Percentiles rank a stretch among this genome's conserved stretches.
Evolutionary conservation across 805 yeast genomes (phyloP).

Genomic region (Komagataella phaffii): DNA sequence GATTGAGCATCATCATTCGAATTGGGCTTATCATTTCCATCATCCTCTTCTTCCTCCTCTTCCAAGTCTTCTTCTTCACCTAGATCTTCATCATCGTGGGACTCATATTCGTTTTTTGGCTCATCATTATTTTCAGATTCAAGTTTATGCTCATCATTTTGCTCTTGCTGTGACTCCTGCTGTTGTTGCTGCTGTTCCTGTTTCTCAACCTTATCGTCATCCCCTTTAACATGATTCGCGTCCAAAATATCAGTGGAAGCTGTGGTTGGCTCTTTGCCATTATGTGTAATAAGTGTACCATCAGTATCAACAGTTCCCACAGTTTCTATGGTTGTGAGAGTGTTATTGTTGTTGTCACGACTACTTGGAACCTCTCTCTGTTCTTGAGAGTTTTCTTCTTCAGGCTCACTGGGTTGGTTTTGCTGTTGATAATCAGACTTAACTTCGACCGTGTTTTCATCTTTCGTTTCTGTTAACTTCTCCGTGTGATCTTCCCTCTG

Average conservation of each 20-base stretch:
- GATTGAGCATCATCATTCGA: neutral
- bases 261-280: neutral
- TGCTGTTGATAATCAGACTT: neutral
- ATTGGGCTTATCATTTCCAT: slow-evolving; percentile 9
- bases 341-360: neutral
- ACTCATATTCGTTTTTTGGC: slow-evolving; percentile 12
- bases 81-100: slow-evolving; percentile 9
- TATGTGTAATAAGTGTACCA: neutral
- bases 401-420: neutral
- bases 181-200: slow-evolving; percentile 4
- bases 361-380: neutral
- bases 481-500: slow-evolving; percentile 4
- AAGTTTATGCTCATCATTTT: slow-evolving; percentile 8
- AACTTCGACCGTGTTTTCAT: neutral
- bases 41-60: slow-evolving; percentile 11
- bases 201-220: slow-evolving; percentile 1
- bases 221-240: slow-evolving; percentile 1
- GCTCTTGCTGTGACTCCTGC: slow-evolving; percentile 8
- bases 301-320: neutral
- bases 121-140: slow-evolving; percentile 13
- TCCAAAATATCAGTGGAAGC: neutral
- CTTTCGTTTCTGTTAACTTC: neutral
- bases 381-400: neutral
- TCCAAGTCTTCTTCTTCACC: slow-evolving; percentile 11
- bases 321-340: neutral